Evolutionary conservation across 345 rosid genomes (phyloP), one percentile per base, ranked within the genome.

Genomic region (Anacardium occidentale): DNA sequence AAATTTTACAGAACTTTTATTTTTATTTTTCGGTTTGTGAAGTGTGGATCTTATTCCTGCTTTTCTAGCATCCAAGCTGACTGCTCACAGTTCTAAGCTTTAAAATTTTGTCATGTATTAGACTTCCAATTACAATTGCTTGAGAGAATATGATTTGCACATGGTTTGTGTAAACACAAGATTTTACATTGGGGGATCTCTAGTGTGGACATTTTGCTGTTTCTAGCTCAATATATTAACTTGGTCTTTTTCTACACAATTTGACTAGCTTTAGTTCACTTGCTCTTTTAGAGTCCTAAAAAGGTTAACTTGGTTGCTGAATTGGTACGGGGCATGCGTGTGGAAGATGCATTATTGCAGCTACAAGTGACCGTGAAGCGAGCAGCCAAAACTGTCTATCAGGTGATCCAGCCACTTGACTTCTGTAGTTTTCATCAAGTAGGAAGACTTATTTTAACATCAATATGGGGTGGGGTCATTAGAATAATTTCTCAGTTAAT

Each of bases 231-330:
- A 4, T 20, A 32, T 29, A 20, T 17, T 62, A 7, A 12, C 9
- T 37, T 72, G n/a, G 10, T 50, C 47, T 53, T 37, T n/a, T 32
- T 37, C 47, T 29, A 2, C 18, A 3, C 45, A 20, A 45, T 22
- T 63, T 8, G 26, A 18, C 63, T 62, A 18, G 45, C 17, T 75
- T 62, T 72, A 17, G 69, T 50, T 45, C 52, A 45, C 62, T 66
- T 82, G 66, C 64, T 76, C 67, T 78, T 81, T 78, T 80, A 92
- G 98, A 95, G 99, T 84, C 98, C 97, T 11, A 92, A 92, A 89
- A 95, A 95, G 87, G 75, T 95, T 76, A 92, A 95, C 73, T 79
- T 95, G 77, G 98, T 92, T 77, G 99, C 98, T 84, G 88, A 92
- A 69, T 79, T 92, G 74, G 91, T 92, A 70, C 93, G 96, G 62